phyloP scores from a whole-genome alignment of 805 yeast species.

The Trichomonascus vanleenenianus region DNA sequence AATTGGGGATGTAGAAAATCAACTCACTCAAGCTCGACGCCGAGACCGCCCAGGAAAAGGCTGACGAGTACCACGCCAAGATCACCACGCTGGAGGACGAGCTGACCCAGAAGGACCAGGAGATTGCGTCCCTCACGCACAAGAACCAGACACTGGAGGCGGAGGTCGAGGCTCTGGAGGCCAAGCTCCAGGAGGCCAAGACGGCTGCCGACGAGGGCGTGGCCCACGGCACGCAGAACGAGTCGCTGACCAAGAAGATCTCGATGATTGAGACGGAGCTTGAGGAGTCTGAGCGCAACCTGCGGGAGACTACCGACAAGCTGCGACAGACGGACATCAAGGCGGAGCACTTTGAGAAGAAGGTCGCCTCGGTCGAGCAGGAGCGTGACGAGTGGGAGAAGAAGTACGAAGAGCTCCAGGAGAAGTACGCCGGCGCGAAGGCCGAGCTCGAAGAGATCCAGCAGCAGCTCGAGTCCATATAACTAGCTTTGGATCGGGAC shows the following conservation, averaged over 20 bases:
- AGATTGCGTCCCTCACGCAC: slow-evolving; percentile 85
- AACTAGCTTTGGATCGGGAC: slow-evolving; percentile 10
- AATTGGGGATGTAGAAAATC: slow-evolving; percentile 51
- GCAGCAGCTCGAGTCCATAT: slow-evolving; percentile 77
- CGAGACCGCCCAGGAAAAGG: slow-evolving; percentile 95
- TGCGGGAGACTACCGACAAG: slow-evolving; percentile 89
- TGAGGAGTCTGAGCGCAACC: slow-evolving; percentile 82
- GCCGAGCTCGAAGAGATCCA: slow-evolving; percentile 94
- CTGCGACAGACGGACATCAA: slow-evolving; percentile 92
- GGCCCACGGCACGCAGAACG: slow-evolving; percentile 82
- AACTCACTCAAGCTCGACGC: slow-evolving; percentile 87
- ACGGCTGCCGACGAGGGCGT: slow-evolving; percentile 85
- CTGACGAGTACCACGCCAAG: slow-evolving; percentile 74
- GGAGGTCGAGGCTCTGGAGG: slow-evolving; percentile 66
- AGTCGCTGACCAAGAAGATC: slow-evolving; percentile 83
- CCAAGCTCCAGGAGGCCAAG: slow-evolving; percentile 66
- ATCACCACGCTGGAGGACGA: slow-evolving; percentile 91
- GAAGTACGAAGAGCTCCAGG: slow-evolving; percentile 81
- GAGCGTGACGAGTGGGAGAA: slow-evolving; percentile 89
- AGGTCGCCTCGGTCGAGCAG: slow-evolving; percentile 81
- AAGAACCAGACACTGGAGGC: slow-evolving; percentile 85
- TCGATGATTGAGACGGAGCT: slow-evolving; percentile 83
- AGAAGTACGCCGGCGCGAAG: slow-evolving; percentile 76
- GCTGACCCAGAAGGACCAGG: slow-evolving; percentile 85
- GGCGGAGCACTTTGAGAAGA: slow-evolving; percentile 93